Percentiles rank a stretch among this genome's conserved stretches.
Evolutionary conservation across 2,329 filamentous ascomycete genomes (phyloP).

Genomic region (Lasiodiplodia hormozganensis): DNA sequence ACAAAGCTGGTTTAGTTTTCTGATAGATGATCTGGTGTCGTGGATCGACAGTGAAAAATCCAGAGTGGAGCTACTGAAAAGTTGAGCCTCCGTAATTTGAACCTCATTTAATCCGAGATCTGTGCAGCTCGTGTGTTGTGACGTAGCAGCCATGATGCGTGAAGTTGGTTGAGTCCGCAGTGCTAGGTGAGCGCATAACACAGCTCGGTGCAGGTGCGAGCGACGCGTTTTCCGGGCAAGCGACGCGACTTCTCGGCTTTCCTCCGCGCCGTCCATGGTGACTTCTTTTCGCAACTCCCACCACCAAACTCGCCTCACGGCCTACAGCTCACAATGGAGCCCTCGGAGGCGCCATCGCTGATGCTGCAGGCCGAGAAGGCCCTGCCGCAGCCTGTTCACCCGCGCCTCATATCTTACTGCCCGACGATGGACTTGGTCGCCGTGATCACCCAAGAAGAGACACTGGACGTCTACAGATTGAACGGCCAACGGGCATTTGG

Average conservation of each 20-base stretch:
- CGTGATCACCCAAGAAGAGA: constrained; percentile 71
- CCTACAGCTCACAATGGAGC: constrained; percentile 34
- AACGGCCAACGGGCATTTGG: constrained; percentile 75
- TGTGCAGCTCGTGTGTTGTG: not conserved
- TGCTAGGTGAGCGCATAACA: not conserved
- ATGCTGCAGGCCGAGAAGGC: constrained; percentile 51
- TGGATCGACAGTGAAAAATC: constrained; percentile 18
- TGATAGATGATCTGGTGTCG: constrained; percentile 23
- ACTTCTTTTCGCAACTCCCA: not conserved
- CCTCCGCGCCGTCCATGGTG: not conserved
- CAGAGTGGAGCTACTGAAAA: constrained; percentile 20
- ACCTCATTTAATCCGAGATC: constrained; percentile 1
- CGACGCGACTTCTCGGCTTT: constrained; percentile 25
- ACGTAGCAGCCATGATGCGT: not conserved
- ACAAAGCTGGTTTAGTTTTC: constrained; percentile 2
- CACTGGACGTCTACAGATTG: constrained; percentile 78
- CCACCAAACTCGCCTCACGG: constrained; percentile 13
- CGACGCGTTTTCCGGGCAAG: constrained; percentile 19
- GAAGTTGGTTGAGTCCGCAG: not conserved
- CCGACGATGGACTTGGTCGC: constrained; percentile 86
- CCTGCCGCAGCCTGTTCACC: constrained; percentile 57
- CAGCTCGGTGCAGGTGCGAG: constrained; percentile 6
- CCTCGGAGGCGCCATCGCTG: constrained; percentile 34
- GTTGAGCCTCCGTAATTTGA: constrained; percentile 8
- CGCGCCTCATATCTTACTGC: constrained; percentile 73